A percentile compares a stretch with the other conserved stretches of the same genome.
These are phyloP conservation scores for Adiantum capillusveneris DNA, from an alignment of 75 land plant species.

Conservation along the genomic window DNA sequence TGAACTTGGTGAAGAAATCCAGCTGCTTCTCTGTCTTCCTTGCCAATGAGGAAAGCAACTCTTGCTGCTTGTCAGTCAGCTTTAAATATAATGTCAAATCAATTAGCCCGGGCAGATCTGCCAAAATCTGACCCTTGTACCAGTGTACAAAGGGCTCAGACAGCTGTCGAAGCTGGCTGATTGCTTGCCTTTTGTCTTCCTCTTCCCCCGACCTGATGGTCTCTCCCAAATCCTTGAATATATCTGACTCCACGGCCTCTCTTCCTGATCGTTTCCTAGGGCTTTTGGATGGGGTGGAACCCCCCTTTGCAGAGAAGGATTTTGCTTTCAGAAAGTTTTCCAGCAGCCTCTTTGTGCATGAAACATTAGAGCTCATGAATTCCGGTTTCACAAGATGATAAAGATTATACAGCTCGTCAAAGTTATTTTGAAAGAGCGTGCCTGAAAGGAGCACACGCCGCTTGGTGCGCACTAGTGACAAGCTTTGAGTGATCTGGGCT, in stretches of 20 bases:
- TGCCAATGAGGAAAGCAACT: constrained; percentile 13
- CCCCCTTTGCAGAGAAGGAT: too few relatives aligned
- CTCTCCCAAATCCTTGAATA: constrained; percentile 20
- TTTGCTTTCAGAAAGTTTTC: too few relatives aligned
- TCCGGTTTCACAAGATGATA: too few relatives aligned
- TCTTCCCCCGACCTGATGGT: constrained; percentile 12
- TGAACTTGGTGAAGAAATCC: constrained; percentile 28
- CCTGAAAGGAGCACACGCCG: too few relatives aligned
- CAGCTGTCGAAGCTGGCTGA: constrained; percentile 50
- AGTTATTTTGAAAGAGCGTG: too few relatives aligned
- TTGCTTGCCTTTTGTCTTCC: constrained; percentile 33
- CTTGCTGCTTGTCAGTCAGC: constrained; percentile 32
- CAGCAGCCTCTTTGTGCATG: too few relatives aligned
- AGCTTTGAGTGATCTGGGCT: constrained; percentile 39
- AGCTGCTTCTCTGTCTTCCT: constrained; percentile 5
- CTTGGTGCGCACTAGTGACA: too few relatives aligned
- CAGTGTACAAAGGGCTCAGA: constrained; percentile 67
- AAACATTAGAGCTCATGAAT: too few relatives aligned
- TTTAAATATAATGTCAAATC: constrained; percentile 66
- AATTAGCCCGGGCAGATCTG: constrained; percentile 69
- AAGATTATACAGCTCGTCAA: too few relatives aligned
- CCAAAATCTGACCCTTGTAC: constrained; percentile 72
- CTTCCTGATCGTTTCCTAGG: constrained; percentile 46
- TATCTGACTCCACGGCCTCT: constrained; percentile 18
- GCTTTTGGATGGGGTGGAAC: constrained; percentile 16